phyloP scores from a whole-genome alignment of 2,329 filamentous ascomycete species.

The Phyllosticta paracitricarpa region DNA sequence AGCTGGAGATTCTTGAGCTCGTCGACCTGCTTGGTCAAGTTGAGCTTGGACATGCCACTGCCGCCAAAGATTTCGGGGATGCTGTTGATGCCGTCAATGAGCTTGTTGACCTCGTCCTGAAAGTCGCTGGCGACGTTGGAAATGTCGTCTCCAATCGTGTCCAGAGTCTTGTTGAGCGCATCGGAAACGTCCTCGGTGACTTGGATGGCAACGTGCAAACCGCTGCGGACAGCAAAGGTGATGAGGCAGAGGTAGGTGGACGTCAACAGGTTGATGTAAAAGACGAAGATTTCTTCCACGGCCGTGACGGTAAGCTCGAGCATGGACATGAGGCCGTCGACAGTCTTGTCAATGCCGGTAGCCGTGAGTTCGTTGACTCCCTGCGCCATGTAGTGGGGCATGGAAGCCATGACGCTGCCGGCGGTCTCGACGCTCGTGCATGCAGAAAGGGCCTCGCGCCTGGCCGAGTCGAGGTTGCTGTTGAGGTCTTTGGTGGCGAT shows the following conservation, averaged over 20 bases:
- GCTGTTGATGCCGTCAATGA: constrained; percentile 27
- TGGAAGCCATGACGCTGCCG: constrained; percentile 91
- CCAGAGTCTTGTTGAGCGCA: constrained; percentile 50
- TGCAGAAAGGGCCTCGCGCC: constrained; percentile 72
- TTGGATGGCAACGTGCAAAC: constrained; percentile 58
- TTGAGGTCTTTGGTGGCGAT: constrained; percentile 65
- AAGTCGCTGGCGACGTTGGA: constrained; percentile 43
- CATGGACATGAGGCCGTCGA: constrained; percentile 70
- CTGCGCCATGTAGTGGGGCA: constrained; percentile 87
- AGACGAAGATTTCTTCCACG: constrained; percentile 79
- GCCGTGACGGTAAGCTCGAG: constrained; percentile 70
- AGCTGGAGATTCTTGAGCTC: constrained; percentile 62
- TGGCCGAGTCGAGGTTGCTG: constrained; percentile 64
- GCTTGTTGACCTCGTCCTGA: constrained; percentile 39
- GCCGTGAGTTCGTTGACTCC: constrained; percentile 84
- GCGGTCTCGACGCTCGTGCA: constrained; percentile 89
- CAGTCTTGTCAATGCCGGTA: constrained; percentile 66
- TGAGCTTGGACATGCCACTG: constrained; percentile 42
- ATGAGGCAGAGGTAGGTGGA: constrained; percentile 86
- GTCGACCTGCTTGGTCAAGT: constrained; percentile 55
- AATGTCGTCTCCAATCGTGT: constrained; percentile 48
- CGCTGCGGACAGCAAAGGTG: constrained; percentile 70
- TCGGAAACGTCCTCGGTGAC: constrained; percentile 51
- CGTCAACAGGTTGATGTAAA: constrained; percentile 84
- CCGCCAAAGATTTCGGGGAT: constrained; percentile 32